A percentile compares a stretch with the other conserved stretches of the same genome.
Conservation (phyloP, 768 basidiomycete genomes). For the Suillus fuscotomentosus region DNA sequence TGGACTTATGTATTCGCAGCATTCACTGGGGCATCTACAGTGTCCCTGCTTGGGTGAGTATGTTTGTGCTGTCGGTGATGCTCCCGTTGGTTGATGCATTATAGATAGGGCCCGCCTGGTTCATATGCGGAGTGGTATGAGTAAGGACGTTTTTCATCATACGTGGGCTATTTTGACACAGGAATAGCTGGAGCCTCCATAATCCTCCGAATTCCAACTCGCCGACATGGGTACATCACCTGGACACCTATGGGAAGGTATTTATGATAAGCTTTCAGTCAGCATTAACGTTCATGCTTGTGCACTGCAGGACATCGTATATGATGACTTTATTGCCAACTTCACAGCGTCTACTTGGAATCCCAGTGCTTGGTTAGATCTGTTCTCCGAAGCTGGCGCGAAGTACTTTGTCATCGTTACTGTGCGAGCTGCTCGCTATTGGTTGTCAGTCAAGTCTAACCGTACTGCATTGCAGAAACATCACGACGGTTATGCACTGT, state of each 20-base stretch:
- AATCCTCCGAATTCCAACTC: conserved; percentile 34
- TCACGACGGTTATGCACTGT: conserved; percentile 58
- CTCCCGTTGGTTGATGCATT: conserved; percentile 3
- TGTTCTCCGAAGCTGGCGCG: conserved; percentile 55
- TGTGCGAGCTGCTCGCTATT: conserved; percentile 26
- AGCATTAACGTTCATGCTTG: not conserved
- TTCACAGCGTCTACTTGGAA: conserved; percentile 55
- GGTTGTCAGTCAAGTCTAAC: not conserved
- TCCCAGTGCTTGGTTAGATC: conserved; percentile 51
- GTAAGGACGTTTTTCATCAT: conserved; percentile 21
- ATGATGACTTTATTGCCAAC: conserved; percentile 58
- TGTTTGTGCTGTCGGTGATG: conserved; percentile 13
- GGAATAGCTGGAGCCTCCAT: conserved; percentile 38
- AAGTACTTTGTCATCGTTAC: conserved; percentile 62
- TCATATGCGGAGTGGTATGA: conserved; percentile 58
- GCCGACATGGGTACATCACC: conserved; percentile 48
- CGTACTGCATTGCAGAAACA: conserved; percentile 42
- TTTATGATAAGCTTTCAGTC: not conserved
- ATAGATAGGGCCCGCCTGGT: conserved; percentile 34
- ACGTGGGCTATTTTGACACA: not conserved
- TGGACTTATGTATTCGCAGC: conserved; percentile 22
- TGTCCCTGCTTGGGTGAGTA: conserved; percentile 41
- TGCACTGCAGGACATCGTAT: conserved; percentile 38
- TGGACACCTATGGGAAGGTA: conserved; percentile 47
- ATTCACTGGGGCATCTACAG: conserved; percentile 53